Evolutionary conservation across 257 asterid species (phyloP), one percentile per base, ranked within the genome.

Genomic region (Scutellaria galericulata): DNA sequence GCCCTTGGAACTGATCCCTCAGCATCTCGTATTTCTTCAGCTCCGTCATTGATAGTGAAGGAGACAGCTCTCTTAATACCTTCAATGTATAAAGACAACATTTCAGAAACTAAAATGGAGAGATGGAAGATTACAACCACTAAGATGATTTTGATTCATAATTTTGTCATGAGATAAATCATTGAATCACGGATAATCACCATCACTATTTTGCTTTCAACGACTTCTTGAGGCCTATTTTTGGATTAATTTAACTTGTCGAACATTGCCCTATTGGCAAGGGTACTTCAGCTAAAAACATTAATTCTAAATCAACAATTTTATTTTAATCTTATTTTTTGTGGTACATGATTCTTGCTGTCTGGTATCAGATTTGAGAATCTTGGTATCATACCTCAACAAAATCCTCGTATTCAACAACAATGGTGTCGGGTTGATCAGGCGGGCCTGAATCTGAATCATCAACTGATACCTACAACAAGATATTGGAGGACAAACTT

Each of bases 41-140:
- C 84, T 94, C 99, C 5, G 89, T 86, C 93, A 89, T 78, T 20
- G 99, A 94, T 54, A 94, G 87, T 4, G 98, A 94, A 47, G 99
- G 99, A 68, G 95, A 88, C 71, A 94, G 83, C 50, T 91, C 98
- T 69, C 81, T 75, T 72, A 94, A 71, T 46, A 88, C 97, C 99
- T 94, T 84, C 81, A 88, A 64, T 41, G 64, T 11, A 45, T 70
- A 9, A 55, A 71, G 42, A 75, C 15, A 67, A 52, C 11, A 72
- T 7, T 63, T 75, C 65, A 79, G 76, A 44, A 15, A 18, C 60
- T 6, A 15, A 6, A 37, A 54, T 9, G 41, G 59, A 54, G 52
- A 6, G 20, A 57, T 41, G 22, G n/a, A 55, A 54, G 61, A 22
- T 71, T 12, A 55, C 37, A 9, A 45, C 55, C 15, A 18, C 7